A percentile compares a stretch with the other conserved stretches of the same genome.
These are phyloP conservation scores for Fusarium oxysporum DNA, from an alignment of 2,329 filamentous ascomycete genomes.

Conservation along the genomic window DNA sequence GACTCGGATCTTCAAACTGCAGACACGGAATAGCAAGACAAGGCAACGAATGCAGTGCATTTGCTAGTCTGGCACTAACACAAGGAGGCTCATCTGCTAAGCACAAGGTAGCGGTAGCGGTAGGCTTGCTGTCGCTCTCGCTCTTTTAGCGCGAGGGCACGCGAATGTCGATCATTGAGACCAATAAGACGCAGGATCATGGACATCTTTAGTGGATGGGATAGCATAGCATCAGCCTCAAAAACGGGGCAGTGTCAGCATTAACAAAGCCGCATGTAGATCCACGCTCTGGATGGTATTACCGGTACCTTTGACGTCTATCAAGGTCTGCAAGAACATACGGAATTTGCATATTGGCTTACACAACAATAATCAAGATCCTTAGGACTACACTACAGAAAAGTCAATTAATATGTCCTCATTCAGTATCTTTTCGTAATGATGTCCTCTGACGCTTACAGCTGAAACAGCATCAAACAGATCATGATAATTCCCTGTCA, in stretches of 20 bases:
- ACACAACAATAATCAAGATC: background rate
- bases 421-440: background rate
- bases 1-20: slow-evolving; percentile 14
- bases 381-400: background rate
- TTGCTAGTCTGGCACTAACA: background rate
- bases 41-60: background rate
- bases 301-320: background rate
- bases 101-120: background rate
- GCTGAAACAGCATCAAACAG: slow-evolving; percentile 1
- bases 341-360: background rate
- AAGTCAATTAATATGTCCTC: background rate
- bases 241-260: slow-evolving; percentile 32
- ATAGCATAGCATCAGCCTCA: slow-evolving; percentile 19
- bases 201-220: background rate
- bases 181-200: slow-evolving; percentile 1
- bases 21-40: background rate
- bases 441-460: background rate
- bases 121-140: slow-evolving; percentile 22
- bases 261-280: background rate
- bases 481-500: background rate
- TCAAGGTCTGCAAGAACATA: background rate
- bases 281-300: background rate
- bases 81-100: slow-evolving; percentile 24
- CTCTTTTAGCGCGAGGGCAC: background rate
- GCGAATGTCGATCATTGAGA: slow-evolving; percentile 2